Base-by-base conservation (phyloP, 2,329 filamentous ascomycete species). In the Penicillium sp. region DNA sequence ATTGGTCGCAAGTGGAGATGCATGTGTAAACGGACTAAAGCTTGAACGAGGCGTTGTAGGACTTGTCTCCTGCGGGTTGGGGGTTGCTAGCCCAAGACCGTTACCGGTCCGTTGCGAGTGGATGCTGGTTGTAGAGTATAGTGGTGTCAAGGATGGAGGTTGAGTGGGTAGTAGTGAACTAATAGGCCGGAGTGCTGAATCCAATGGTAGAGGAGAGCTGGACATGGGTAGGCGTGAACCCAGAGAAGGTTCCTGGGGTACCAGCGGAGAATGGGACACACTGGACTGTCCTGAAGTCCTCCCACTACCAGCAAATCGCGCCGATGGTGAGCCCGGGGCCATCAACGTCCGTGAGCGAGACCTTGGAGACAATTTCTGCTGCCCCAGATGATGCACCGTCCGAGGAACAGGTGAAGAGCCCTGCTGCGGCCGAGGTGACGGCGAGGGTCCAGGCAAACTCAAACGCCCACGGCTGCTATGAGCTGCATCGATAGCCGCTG, bases 271-370 rank as follows among this genome's bases (percentile, higher is more conserved):
- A 18, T 70, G 64, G 7, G 61, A 52, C 14, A 64, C 61, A 44
- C 59, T 63, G 13, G 63, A 52, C 29, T 64, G 69, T 8, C 60
- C 61, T 9, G 65, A 58, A 28, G 53, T 55, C 35, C 59, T 61
- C 10, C 62, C 57, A 35, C 56, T 51, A 31, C 61, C 57, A 14
- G 60, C 57, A 42, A 69, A 63, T 4, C 67, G 64, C 20, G 64
- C 58, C 9, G 67, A 67, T 3, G 69, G 69, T 13, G 69, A 72
- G 14, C 58, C 58, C 23, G 68, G 67, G 16, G 63, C 62, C 40
- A 68, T 62, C 22, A 60, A 51, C 34, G 62, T 61, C n/a, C 63
- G 61, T 14, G 53, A 57, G 41, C 57, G 57, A 23, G 57, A 55
- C 16, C 58, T 56, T 3, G 67, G 67, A 26, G 69, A 70, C 14